Conservation (phyloP, 2,329 filamentous ascomycete genomes). For the Emydomyces testavorans region DNA sequence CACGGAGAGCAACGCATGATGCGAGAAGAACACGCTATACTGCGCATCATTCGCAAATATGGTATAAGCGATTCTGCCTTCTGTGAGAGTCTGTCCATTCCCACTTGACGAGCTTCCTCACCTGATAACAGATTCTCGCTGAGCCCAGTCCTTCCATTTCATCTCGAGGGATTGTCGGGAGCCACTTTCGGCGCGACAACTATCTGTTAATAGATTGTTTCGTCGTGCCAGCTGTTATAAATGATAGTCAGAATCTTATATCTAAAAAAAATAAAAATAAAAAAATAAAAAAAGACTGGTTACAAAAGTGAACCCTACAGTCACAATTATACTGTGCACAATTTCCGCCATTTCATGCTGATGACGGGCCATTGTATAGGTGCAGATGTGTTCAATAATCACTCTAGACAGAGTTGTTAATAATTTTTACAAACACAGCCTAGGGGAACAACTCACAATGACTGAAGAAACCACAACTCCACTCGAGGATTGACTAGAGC, state of each 20-base stretch:
- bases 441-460: constrained; percentile 12
- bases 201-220: constrained; percentile 18
- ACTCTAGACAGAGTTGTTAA: constrained; percentile 12
- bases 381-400: constrained; percentile 19
- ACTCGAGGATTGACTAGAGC: constrained; percentile 16
- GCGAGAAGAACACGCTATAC: constrained; percentile 19
- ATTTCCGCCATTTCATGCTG: constrained; percentile 20
- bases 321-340: constrained; percentile 19
- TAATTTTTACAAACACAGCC: background rate
- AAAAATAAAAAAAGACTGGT: background rate
- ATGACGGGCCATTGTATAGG: constrained; percentile 17
- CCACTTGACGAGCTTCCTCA: constrained; percentile 1
- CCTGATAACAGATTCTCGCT: constrained; percentile 19
- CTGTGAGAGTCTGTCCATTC: background rate
- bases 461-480: constrained; percentile 19
- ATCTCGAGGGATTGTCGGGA: constrained; percentile 16
- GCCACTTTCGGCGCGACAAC: constrained; percentile 12
- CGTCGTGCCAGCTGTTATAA: constrained; percentile 16
- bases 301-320: constrained; percentile 12
- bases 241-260: background rate
- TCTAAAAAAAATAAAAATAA: background rate
- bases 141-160: constrained; percentile 19
- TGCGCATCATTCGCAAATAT: constrained; percentile 19
- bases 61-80: constrained; percentile 18
- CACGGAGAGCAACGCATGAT: constrained; percentile 17